These are phyloP conservation scores for Yamadazyma pseudoaaseri DNA, from an alignment of 1,139 yeast species.

Conservation along the genomic window DNA sequence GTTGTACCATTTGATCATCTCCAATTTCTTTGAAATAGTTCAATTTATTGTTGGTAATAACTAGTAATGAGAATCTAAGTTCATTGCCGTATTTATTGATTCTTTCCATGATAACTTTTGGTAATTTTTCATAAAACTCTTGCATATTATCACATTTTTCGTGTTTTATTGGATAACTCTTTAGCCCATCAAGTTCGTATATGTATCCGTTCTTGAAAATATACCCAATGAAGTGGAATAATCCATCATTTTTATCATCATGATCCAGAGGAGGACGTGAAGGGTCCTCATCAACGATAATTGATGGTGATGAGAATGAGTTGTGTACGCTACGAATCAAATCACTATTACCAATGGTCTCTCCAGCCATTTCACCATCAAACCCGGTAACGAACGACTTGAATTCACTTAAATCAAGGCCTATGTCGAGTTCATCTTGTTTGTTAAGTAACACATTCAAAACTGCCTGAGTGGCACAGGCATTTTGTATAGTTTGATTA, in stretches of 20 bases:
- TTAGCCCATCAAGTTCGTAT: slow-evolving; percentile 70
- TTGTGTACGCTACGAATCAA: slow-evolving; percentile 59
- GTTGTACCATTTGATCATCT: slow-evolving; percentile 29
- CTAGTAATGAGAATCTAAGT: slow-evolving; percentile 59
- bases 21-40: slow-evolving; percentile 33
- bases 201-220: slow-evolving; percentile 44
- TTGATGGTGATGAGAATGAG: slow-evolving; percentile 59
- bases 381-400: slow-evolving; percentile 52
- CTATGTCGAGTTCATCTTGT: slow-evolving; percentile 41
- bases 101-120: slow-evolving; percentile 44
- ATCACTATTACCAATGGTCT: slow-evolving; percentile 62
- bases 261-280: slow-evolving; percentile 23
- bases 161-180: slow-evolving; percentile 58
- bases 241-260: slow-evolving; percentile 50
- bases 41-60: slow-evolving; percentile 53
- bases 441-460: slow-evolving; percentile 51
- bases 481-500: slow-evolving; percentile 64
- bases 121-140: slow-evolving; percentile 44
- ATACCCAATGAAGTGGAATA: slow-evolving; percentile 66
- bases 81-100: slow-evolving; percentile 50
- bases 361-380: slow-evolving; percentile 62
- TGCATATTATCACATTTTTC: slow-evolving; percentile 36
- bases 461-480: slow-evolving; percentile 82
- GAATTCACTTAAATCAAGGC: slow-evolving; percentile 50
- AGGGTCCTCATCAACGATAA: slow-evolving; percentile 46